Conservation (phyloP, 441 rosid genomes). For the Croton laevigatus region DNA sequence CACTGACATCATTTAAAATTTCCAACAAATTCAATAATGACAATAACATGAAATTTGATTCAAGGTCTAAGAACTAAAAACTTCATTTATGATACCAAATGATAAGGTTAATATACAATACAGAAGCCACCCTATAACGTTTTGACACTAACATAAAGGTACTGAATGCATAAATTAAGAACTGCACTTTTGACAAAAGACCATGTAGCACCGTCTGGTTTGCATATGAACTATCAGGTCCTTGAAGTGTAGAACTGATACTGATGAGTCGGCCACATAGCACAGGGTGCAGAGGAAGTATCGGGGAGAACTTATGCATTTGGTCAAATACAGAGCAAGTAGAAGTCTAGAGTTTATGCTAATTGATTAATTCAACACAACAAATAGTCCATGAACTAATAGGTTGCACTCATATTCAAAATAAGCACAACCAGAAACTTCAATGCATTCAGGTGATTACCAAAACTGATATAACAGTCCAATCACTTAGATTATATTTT, state of each 20-base stretch:
- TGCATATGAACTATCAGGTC: too few relatives aligned
- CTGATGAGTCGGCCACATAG: too few relatives aligned
- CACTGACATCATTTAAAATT: neutral
- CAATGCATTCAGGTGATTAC: neutral
- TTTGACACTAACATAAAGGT: neutral
- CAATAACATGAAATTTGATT: neutral
- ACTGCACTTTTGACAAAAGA: too few relatives aligned
- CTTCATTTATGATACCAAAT: neutral
- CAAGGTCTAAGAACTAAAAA: neutral
- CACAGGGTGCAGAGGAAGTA: too few relatives aligned
- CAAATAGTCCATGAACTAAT: neutral
- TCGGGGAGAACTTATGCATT: too few relatives aligned
- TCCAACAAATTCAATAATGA: neutral
- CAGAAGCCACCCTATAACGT: neutral
- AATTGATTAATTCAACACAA: neutral
- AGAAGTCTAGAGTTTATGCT: too few relatives aligned
- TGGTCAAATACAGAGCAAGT: too few relatives aligned
- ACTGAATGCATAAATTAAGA: neutral
- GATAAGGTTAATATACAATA: neutral
- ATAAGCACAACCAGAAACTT: neutral
- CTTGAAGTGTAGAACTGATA: too few relatives aligned
- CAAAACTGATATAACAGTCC: neutral
- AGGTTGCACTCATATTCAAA: neutral
- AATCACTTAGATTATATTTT: neutral
- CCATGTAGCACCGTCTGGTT: too few relatives aligned